Conservation (phyloP, 1,284 basidiomycete species). For the Mrakiaceae sp. region DNA sequence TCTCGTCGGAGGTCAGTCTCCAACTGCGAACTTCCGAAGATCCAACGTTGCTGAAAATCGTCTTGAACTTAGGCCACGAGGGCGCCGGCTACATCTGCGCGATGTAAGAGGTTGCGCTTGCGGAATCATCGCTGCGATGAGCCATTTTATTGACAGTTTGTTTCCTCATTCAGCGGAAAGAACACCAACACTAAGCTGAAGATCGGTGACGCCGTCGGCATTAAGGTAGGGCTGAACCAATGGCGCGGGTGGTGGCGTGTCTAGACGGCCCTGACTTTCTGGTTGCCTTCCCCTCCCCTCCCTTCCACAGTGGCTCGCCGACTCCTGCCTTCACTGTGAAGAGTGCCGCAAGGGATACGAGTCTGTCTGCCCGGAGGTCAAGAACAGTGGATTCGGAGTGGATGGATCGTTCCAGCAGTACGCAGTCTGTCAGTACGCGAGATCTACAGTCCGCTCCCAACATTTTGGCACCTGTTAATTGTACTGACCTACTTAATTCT, state of each 20-base stretch:
- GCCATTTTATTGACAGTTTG: slow-evolving; percentile 28
- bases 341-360: slow-evolving; percentile 61
- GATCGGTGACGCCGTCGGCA: slow-evolving; percentile 69
- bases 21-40: too few relatives aligned
- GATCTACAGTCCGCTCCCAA: background rate
- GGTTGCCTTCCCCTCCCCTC: background rate
- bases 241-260: too few relatives aligned
- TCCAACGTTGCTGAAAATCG: too few relatives aligned
- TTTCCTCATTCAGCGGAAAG: slow-evolving; percentile 60
- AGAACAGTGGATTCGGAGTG: slow-evolving; percentile 59
- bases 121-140: background rate
- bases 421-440: slow-evolving; percentile 38
- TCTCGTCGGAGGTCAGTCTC: slow-evolving; percentile 50
- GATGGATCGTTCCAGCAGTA: slow-evolving; percentile 80
- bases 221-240: slow-evolving; percentile 42
- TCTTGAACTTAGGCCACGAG: slow-evolving; percentile 47
- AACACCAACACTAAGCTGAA: slow-evolving; percentile 47
- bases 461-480: background rate
- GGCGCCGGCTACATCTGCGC: slow-evolving; percentile 45
- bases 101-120: too few relatives aligned
- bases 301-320: slow-evolving; percentile 49
- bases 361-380: slow-evolving; percentile 52
- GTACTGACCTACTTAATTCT: background rate
- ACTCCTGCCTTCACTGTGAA: slow-evolving; percentile 60
- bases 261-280: slow-evolving; percentile 23